Base-by-base conservation (phyloP, 257 asterid genomes). In the Solanum etuberosum region DNA sequence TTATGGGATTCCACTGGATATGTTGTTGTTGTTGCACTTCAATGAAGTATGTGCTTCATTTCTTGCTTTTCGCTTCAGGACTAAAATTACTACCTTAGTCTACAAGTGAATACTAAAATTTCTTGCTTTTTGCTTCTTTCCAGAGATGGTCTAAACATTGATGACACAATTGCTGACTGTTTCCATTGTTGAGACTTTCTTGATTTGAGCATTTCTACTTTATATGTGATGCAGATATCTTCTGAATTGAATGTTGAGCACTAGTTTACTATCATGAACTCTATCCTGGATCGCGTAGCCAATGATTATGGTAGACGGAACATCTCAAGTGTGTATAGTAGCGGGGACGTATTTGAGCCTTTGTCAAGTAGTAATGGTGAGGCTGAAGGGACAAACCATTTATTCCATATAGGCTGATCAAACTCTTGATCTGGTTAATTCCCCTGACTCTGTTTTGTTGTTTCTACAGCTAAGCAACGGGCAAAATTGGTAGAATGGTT, bases 401-500 rank as follows among this genome's bases (percentile, higher is more conserved):
- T 89, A 32, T 31, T 76, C 63, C 57, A 25, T 29, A 57, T 77
- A 63, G 16, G 54, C 43, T 29, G n/a, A 82, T 63, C 46, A 78
- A 40, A 21, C 34, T 83, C 27, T 34, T 71, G 68, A 7, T 40
- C 70, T 5, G 57, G 37, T 72, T 85, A 71, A 31, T 85, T 70
- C 13, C 34, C 87, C 76, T 18, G 9, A 31, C 54, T 77, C 59
- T 35, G 23, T 25, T 65, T 73, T 86, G 81, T 80, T 80, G 38
- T 84, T 32, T 43, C 34, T 84, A n/a, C 95, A 95, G 98, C 91
- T 43, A 94, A 91, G 92, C 97, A 90, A 63, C 87, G 97, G 57
- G 89, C 92, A 34, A 70, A 85, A 82, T 89, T 94, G 92, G 82
- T 97, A 35, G 96, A 93, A 89, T 97, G 99, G 98, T 84, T 97